Conservation (phyloP, 1,139 yeast genomes). For the Taphrina communis region DNA sequence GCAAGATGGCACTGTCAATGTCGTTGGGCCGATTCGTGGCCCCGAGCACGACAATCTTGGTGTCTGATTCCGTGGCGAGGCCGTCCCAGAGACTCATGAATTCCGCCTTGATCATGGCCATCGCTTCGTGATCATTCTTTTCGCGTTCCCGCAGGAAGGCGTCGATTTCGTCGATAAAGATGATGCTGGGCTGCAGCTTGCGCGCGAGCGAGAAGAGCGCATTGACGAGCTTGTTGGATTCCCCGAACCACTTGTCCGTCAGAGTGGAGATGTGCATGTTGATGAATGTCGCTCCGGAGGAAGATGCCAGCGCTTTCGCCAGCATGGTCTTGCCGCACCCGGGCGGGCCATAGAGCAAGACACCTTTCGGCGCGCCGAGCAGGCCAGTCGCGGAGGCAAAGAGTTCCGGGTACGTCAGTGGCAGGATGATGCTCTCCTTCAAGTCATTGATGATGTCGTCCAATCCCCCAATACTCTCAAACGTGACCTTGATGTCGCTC, state of each 20-base stretch:
- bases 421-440: slow-evolving; percentile 84
- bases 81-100: slow-evolving; percentile 99
- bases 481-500: slow-evolving; percentile 74
- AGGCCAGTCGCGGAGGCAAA: slow-evolving; percentile 64
- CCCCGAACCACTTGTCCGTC: slow-evolving; percentile 99
- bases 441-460: slow-evolving; percentile 81
- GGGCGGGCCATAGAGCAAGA: slow-evolving; percentile 91
- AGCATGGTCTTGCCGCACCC: slow-evolving; percentile 98
- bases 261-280: slow-evolving; percentile 92
- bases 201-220: slow-evolving; percentile 90
- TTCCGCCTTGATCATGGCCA: slow-evolving; percentile 92
- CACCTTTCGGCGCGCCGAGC: slow-evolving; percentile 92
- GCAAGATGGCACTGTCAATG: slow-evolving; percentile 87
- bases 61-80: slow-evolving; percentile 61
- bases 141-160: slow-evolving; percentile 83
- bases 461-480: slow-evolving; percentile 83
- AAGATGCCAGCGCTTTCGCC: slow-evolving; percentile 92
- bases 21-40: slow-evolving; percentile 94
- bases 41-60: slow-evolving; percentile 85
- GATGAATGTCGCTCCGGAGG: slow-evolving; percentile 88
- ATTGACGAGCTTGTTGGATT: slow-evolving; percentile 89
- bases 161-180: slow-evolving; percentile 95
- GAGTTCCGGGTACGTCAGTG: slow-evolving; percentile 60
- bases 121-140: slow-evolving; percentile 90
- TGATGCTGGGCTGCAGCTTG: slow-evolving; percentile 90